Conservation (phyloP, 2,329 filamentous ascomycete genomes). For the Fusarium xyrophilum region DNA sequence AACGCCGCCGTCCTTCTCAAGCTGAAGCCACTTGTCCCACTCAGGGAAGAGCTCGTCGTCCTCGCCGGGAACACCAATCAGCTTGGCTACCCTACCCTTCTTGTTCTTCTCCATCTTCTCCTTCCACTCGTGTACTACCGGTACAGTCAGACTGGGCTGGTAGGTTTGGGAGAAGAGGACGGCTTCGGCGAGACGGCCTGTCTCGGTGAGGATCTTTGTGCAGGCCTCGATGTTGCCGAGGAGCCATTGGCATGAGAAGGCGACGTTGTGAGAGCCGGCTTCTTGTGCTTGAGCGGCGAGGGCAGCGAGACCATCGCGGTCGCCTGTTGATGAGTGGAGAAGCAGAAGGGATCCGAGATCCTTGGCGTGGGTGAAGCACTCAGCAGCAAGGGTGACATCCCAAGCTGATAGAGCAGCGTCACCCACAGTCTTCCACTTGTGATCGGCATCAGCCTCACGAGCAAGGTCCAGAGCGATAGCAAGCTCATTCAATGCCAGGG, state of each 20-base stretch:
- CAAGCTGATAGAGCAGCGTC: slow-evolving; percentile 86
- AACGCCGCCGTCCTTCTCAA: slow-evolving; percentile 75
- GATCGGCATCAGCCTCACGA: slow-evolving; percentile 82
- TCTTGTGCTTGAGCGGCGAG: slow-evolving; percentile 78
- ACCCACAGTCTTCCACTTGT: slow-evolving; percentile 98
- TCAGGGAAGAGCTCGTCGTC: slow-evolving; percentile 93
- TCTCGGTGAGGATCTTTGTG: slow-evolving; percentile 78
- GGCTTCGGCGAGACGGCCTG: slow-evolving; percentile 81
- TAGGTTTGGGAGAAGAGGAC: slow-evolving; percentile 95
- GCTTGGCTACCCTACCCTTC: slow-evolving; percentile 82
- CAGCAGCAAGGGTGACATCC: slow-evolving; percentile 86
- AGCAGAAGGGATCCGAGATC: slow-evolving; percentile 90
- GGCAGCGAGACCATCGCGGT: slow-evolving; percentile 74
- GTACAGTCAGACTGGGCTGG: slow-evolving; percentile 77
- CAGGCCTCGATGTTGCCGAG: slow-evolving; percentile 83
- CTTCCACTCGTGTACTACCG: slow-evolving; percentile 81
- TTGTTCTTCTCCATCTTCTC: slow-evolving; percentile 80
- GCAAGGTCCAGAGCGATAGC: slow-evolving; percentile 87
- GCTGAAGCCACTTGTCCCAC: slow-evolving; percentile 87
- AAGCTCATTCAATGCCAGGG: slow-evolving; percentile 81
- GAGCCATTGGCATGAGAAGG: slow-evolving; percentile 90
- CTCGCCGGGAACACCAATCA: slow-evolving; percentile 81
- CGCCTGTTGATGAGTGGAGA: slow-evolving; percentile 84
- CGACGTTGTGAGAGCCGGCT: slow-evolving; percentile 86
- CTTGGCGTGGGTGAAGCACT: slow-evolving; percentile 91